Base-by-base conservation (phyloP, 2,329 filamentous ascomycete species). In the Trichoderma cornu-damae region DNA sequence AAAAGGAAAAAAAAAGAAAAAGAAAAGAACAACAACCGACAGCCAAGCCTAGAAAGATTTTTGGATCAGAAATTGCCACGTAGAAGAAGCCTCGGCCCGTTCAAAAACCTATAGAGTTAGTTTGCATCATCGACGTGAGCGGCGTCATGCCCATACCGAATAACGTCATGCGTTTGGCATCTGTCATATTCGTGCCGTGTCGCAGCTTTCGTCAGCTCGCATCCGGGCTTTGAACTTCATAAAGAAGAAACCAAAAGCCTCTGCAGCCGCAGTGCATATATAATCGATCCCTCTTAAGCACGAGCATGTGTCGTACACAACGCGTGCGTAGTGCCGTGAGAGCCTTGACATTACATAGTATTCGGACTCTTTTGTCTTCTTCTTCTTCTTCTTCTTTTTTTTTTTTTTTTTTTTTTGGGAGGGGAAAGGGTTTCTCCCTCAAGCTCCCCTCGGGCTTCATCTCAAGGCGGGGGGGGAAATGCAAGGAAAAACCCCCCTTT, bases 1-100 rank as follows among this genome's bases (percentile, higher is more conserved):
- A n/a, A n/a, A 43, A 22, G 7, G 28, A 6, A 30, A 30, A 9
- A n/a, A n/a, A n/a, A n/a, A n/a, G 12, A 16, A 44, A 28, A 30
- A 26, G 14, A 44, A 44, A 18, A n/a, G 8, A 28, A 44, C 22
- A 44, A 28, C 16, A n/a, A 44, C 9, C 18, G 20, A 12, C 38
- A 24, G 20, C 18, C 8, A 8, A 37, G 11, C 35, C 35, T 12
- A 12, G 3, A n/a, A n/a, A n/a, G 18, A 37, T 16, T 37, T 32
- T 6, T 37, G 2, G 5, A 18, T 6, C 5, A 16, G n/a, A 16
- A 14, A 18, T 38, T 24, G 51, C 51, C 51, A 55, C 51, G 51
- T 55, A 46, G 51, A 28, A 54, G n/a, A 14, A 35, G 24, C 51
- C 51, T 46, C 40, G 51, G 40, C 32, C 22, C 42, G 51, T 46